Base-by-base conservation (phyloP, 2,329 filamentous ascomycete genomes). In the Myriosclerotinia duriaeana region DNA sequence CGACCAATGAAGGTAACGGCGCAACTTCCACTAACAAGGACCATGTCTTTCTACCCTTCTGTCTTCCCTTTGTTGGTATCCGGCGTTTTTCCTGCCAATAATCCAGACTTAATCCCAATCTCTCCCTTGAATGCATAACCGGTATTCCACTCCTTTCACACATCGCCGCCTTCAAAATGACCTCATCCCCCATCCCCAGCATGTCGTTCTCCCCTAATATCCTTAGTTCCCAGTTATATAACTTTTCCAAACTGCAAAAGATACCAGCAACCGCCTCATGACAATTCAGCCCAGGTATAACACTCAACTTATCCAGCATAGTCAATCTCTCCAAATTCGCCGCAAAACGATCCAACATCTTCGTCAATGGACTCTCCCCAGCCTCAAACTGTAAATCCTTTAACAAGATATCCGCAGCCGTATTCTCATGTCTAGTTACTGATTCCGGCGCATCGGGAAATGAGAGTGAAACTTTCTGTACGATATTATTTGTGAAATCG, bases 231-330 rank as follows among this genome's bases (percentile, higher is more conserved):
- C 90, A 89, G 55, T 86, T 81, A 73, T 90, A 87, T n/a, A 96
- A 79, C 71, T 83, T 87, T 67, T 84, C 81, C 68, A 95, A 79
- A 73, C 89, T 91, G 66, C 84, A 84, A 76, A 89, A 91, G 7
- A 96, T 81, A 3, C 90, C 90, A 5, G 86, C 87, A 54, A 94
- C 81, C 0, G 91, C 91, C 75, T 92, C 89, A 75, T 91, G 90
- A 76, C 91, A 91, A 72, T 91, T 91, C 9, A 94, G 81, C 6
- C 85, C 84, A 1, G 87, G 87, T 40, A 84, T 80, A 30, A 86
- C 83, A 76, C 90, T 92, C 63, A 94, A 82, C 71, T 87, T 88
- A 75, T 95, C 92, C 65, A 93, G 78, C 6, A 78, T 82, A 4
- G 90, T 87, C 44, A 95, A 79, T 46, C 85, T 84, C 72, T 90